A percentile compares a stretch with the other conserved stretches of the same genome.
Evolutionary conservation across 2,329 filamentous ascomycete species (phyloP).

Genomic region (Xylaria multiplex): DNA sequence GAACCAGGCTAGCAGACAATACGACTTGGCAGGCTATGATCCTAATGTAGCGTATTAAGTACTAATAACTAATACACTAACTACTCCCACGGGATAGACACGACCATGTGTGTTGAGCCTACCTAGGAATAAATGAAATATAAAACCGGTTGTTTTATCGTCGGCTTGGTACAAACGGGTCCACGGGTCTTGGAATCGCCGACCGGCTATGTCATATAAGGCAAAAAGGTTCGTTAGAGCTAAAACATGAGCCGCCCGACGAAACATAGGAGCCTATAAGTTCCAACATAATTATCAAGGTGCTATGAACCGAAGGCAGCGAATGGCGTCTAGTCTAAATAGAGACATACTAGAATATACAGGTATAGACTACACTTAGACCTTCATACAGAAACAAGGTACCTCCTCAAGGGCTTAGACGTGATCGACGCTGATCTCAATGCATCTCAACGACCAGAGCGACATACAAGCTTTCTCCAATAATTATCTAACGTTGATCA

Average conservation of each 20-base stretch:
- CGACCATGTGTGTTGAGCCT: background rate
- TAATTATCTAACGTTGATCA: too few relatives aligned
- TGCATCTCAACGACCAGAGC: constrained; percentile 2
- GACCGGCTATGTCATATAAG: background rate
- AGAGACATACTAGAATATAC: background rate
- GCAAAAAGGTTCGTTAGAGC: constrained; percentile 5
- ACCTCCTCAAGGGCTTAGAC: background rate
- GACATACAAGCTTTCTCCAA: background rate
- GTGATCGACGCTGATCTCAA: constrained; percentile 7
- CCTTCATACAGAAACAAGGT: background rate
- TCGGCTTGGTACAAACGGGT: background rate
- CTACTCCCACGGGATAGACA: too few relatives aligned
- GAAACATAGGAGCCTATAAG: constrained; percentile 14
- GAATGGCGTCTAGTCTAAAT: background rate
- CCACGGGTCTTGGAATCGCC: constrained; percentile 24
- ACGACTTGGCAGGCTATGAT: background rate
- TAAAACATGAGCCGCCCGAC: constrained; percentile 21
- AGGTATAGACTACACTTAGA: background rate
- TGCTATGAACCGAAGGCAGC: background rate
- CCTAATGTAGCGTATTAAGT: background rate
- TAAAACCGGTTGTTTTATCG: constrained; percentile 1
- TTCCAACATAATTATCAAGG: background rate
- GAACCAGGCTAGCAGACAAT: background rate
- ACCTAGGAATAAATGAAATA: background rate
- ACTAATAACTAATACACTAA: background rate